Percentiles rank a stretch among this genome's conserved stretches.
Conservation (phyloP, 306 rosid species). For the Fragaria vesca region DNA sequence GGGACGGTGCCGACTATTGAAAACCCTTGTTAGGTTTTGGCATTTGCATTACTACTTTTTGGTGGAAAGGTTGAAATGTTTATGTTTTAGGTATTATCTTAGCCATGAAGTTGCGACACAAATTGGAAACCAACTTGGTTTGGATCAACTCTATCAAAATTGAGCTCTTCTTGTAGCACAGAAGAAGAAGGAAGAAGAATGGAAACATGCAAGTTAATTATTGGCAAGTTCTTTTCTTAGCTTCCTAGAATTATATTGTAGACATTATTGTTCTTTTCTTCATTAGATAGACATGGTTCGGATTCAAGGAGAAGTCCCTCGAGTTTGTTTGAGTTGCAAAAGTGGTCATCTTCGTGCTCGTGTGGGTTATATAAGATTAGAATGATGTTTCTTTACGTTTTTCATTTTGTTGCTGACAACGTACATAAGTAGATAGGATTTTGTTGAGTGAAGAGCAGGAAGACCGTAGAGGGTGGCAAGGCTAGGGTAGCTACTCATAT, state of each 20-base stretch:
- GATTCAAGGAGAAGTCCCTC: too few relatives aligned
- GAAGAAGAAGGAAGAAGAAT: too few relatives aligned
- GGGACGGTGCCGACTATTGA: conserved; percentile 33
- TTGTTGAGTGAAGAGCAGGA: not conserved
- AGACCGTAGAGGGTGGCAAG: not conserved
- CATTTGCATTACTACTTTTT: not conserved
- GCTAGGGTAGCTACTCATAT: not conserved
- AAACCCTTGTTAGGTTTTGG: not conserved
- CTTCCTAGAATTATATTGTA: too few relatives aligned
- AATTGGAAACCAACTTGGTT: not conserved
- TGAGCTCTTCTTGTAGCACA: too few relatives aligned
- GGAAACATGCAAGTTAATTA: too few relatives aligned
- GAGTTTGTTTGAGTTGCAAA: not conserved
- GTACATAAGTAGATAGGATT: not conserved
- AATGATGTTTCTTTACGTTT: too few relatives aligned
- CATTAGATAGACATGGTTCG: too few relatives aligned
- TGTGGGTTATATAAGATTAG: too few relatives aligned
- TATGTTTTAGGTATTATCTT: not conserved
- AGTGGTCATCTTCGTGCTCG: not conserved
- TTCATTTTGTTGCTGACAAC: not conserved
- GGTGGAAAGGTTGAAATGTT: not conserved
- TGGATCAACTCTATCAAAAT: not conserved
- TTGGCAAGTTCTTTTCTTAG: too few relatives aligned
- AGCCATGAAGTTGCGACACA: not conserved
- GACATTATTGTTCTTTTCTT: not conserved